These are phyloP conservation scores for Senna tora DNA, from an alignment of 306 rosid genomes.

Conservation along the genomic window DNA sequence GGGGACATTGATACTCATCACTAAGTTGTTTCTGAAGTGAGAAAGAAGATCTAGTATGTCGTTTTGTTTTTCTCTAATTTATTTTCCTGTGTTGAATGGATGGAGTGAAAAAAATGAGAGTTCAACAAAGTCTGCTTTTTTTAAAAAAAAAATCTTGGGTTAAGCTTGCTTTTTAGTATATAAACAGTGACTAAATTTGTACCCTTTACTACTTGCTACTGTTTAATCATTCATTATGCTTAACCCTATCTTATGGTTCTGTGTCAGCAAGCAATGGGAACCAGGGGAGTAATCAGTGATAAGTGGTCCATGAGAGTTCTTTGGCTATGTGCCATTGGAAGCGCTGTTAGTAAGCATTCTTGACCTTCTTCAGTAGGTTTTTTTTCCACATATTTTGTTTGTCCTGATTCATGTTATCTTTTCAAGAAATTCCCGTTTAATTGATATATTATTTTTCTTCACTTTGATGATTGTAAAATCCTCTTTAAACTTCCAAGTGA, in stretches of 20 bases:
- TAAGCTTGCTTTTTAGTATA: slow-evolving; percentile 12
- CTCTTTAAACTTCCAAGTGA: background rate
- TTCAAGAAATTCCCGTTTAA: background rate
- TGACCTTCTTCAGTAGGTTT: background rate
- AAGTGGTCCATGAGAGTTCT: slow-evolving; percentile 62
- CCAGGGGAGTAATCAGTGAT: slow-evolving; percentile 52
- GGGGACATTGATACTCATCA: background rate
- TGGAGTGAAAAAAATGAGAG: background rate
- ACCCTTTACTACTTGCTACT: slow-evolving; percentile 5
- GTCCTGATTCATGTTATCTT: slow-evolving; percentile 1
- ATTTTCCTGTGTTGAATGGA: slow-evolving; percentile 27
- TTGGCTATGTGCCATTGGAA: slow-evolving; percentile 56
- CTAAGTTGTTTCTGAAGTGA: background rate
- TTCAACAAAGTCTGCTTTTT: slow-evolving; percentile 7
- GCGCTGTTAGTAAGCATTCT: slow-evolving; percentile 47
- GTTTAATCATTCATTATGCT: background rate
- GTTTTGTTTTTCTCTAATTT: background rate
- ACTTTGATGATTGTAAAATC: background rate
- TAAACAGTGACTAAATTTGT: slow-evolving; percentile 17
- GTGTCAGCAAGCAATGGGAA: slow-evolving; percentile 40
- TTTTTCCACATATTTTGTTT: background rate
- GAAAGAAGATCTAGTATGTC: background rate
- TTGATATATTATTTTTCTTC: slow-evolving; percentile 19
- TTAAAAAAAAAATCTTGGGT: slow-evolving; percentile 18
- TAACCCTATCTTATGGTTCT: background rate